A percentile compares a stretch with the other conserved stretches of the same genome.
Evolutionary conservation across 768 basidiomycete genomes (phyloP).

Genomic region (Tylopilus subfusipes): DNA sequence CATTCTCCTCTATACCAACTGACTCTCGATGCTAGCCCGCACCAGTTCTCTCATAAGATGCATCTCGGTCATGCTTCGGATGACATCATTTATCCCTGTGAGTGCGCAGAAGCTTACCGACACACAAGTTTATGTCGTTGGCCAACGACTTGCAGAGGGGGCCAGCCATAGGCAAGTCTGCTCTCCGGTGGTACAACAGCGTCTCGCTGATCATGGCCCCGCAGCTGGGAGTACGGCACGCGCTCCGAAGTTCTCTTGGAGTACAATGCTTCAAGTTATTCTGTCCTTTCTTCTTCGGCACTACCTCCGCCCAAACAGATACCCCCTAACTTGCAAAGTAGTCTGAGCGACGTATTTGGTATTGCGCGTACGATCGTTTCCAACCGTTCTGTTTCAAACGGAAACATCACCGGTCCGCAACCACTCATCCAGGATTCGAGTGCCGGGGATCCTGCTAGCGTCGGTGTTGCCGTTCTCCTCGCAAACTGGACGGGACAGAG

Average conservation of each 20-base stretch:
- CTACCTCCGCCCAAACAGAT: constrained; percentile 28
- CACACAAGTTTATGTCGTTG: constrained; percentile 35
- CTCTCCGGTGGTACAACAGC: background rate
- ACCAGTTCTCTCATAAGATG: background rate
- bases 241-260: constrained; percentile 51
- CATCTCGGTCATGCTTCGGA: background rate
- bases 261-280: constrained; percentile 41
- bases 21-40: background rate
- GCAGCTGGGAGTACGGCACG: constrained; percentile 54
- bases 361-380: constrained; percentile 52
- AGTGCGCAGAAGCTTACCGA: constrained; percentile 35
- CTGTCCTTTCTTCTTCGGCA: constrained; percentile 38
- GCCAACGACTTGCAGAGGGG: constrained; percentile 37
- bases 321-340: constrained; percentile 20
- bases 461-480: constrained; percentile 67
- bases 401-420: constrained; percentile 46
- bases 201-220: background rate
- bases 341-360: constrained; percentile 51
- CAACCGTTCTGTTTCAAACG: constrained; percentile 42
- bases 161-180: constrained; percentile 39
- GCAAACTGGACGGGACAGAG: constrained; percentile 50
- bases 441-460: constrained; percentile 73
- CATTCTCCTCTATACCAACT: background rate
- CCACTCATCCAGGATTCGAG: constrained; percentile 58
- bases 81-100: constrained; percentile 1